These are phyloP conservation scores for Ceratocystis albifundus DNA, from an alignment of 2,329 filamentous ascomycete genomes.

Conservation along the genomic window DNA sequence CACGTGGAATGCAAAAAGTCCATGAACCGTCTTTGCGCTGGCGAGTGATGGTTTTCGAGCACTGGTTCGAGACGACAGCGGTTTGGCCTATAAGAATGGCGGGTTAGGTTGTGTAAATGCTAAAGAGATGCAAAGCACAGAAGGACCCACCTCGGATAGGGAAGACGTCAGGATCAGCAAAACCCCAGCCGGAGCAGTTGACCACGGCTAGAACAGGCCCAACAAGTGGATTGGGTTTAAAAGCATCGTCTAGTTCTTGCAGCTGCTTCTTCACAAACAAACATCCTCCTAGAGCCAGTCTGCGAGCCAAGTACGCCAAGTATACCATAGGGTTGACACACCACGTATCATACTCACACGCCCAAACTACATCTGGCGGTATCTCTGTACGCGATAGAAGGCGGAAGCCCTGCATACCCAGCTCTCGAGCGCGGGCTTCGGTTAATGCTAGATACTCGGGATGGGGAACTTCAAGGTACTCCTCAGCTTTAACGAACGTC, in stretches of 20 bases:
- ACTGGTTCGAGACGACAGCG: constrained; percentile 34
- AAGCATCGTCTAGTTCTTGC: constrained; percentile 32
- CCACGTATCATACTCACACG: constrained; percentile 43
- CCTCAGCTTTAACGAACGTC: constrained; percentile 39
- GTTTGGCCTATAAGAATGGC: constrained; percentile 34
- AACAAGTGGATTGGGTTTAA: constrained; percentile 28
- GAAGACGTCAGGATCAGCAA: constrained; percentile 35
- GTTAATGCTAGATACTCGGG: constrained; percentile 33
- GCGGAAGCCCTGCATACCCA: constrained; percentile 33
- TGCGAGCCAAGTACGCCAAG: constrained; percentile 37
- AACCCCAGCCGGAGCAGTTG: constrained; percentile 38
- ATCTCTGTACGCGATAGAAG: constrained; percentile 32
- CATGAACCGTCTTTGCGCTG: constrained; percentile 52
- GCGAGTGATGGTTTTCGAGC: constrained; percentile 41
- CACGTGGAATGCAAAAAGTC: constrained; percentile 52
- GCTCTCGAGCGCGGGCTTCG: constrained; percentile 27
- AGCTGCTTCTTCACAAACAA: constrained; percentile 33
- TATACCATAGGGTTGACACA: constrained; percentile 46
- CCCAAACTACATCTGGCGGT: constrained; percentile 35
- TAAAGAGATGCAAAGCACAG: not conserved
- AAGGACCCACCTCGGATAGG: constrained; percentile 33
- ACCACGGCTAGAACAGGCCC: constrained; percentile 30
- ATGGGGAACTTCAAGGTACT: constrained; percentile 37
- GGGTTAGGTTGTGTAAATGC: not conserved
- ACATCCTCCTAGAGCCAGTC: constrained; percentile 23